Base-by-base conservation (phyloP, 2,329 filamentous ascomycete species). In the Myriosclerotinia scirpicola region DNA sequence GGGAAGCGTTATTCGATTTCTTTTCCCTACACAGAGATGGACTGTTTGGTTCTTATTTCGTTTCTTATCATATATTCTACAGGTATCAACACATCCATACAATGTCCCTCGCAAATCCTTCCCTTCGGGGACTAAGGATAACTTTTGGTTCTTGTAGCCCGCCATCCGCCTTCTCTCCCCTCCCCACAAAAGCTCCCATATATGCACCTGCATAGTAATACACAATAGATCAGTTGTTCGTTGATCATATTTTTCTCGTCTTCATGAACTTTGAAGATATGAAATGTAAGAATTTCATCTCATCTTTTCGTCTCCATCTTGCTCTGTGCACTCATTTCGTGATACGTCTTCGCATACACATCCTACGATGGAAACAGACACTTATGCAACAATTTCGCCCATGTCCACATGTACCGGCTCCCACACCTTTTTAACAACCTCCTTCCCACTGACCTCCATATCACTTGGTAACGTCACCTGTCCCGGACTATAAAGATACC, bases 401-500 rank as follows among this genome's bases (percentile, higher is more conserved):
- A 81, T 78, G 76, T 87, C 85, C 65, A 87, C 78, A 76, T 84
- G 79, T 67, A 84, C 81, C n/a, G 84, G 81, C 73, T 79, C 81
- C 81, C 84, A 87, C 36, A 74, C 74, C 67, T 74, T 78, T 30
- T 55, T 42, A 38, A 73, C 72, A 30, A 75, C 72, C 54, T 74
- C 73, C 48, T 76, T 78, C 67, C 78, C 69, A 76, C 81, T 69
- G 82, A 82, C 71, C 81, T 85, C 36, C 85, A 84, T 64, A 85
- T 75, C 34, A 82, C 69, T 66, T 3, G 64, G 64, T 36, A 66
- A 48, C 1, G 66, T 71, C 61, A 73, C 69, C 34, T 70, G 68
- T 15, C 73, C 74, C 1, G 95, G 94, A 77, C 89, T 93, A 81
- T 99, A 99, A 64, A 99, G 82, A 79, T 99, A 99, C 95, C 95